Evolutionary conservation across 805 yeast species (phyloP).

Genomic region (Candida argentea): DNA sequence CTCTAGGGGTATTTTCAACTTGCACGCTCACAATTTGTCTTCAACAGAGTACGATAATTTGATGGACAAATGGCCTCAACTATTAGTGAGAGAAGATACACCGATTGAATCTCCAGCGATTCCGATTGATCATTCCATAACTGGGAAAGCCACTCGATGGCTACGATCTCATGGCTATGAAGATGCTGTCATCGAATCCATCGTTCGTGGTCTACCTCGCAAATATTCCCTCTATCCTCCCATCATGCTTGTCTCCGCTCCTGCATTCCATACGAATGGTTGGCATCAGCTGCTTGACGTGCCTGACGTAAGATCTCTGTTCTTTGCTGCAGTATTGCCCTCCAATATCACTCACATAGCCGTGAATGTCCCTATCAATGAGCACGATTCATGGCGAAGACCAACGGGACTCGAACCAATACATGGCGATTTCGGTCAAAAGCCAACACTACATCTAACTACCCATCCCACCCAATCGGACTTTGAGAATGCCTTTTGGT

Average conservation of each 20-base stretch:
- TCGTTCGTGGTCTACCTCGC: slow-evolving; percentile 25
- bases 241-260: slow-evolving; percentile 45
- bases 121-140: too few relatives aligned
- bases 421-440: slow-evolving; percentile 58
- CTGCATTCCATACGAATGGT: slow-evolving; percentile 29
- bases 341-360: slow-evolving; percentile 50
- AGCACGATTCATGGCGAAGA: slow-evolving; percentile 46
- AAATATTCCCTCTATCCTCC: slow-evolving; percentile 62
- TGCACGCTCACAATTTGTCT: too few relatives aligned
- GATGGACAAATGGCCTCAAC: too few relatives aligned
- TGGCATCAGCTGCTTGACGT: slow-evolving; percentile 21
- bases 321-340: slow-evolving; percentile 4
- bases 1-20: too few relatives aligned
- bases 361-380: slow-evolving; percentile 55
- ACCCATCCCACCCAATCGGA: slow-evolving; percentile 19
- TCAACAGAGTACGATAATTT: too few relatives aligned
- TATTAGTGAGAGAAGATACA: too few relatives aligned
- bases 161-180: background rate
- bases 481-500: slow-evolving; percentile 58
- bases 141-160: too few relatives aligned
- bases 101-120: too few relatives aligned
- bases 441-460: slow-evolving; percentile 13
- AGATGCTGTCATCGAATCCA: background rate
- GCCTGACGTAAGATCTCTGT: slow-evolving; percentile 8
- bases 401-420: slow-evolving; percentile 55